A percentile compares a stretch with the other conserved stretches of the same genome.
Conservation (phyloP, 495 filamentous ascomycete genomes). For the Daldinia concentrica region DNA sequence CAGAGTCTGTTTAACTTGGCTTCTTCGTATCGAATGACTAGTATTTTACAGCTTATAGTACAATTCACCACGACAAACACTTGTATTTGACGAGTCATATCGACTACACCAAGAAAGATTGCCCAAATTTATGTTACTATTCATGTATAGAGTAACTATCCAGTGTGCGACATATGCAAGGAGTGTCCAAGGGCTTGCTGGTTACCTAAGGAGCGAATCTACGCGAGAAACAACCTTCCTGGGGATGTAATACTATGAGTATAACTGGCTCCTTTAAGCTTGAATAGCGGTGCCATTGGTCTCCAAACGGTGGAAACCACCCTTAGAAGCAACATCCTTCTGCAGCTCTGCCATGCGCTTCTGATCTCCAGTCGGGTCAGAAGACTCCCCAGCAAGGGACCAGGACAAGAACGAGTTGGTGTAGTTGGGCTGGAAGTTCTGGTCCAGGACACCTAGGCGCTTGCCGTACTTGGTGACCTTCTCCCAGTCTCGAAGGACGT, state of each 20-base stretch:
- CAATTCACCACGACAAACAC: background rate
- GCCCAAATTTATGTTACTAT: slow-evolving; percentile 23
- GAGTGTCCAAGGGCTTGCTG: slow-evolving; percentile 10
- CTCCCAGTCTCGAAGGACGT: slow-evolving; percentile 71
- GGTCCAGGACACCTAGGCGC: slow-evolving; percentile 67
- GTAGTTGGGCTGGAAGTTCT: slow-evolving; percentile 69
- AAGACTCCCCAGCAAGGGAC: slow-evolving; percentile 66
- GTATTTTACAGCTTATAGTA: background rate
- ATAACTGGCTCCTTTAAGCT: slow-evolving; percentile 3
- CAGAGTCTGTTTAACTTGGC: no score
- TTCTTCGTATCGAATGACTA: background rate
- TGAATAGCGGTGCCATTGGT: slow-evolving; percentile 17
- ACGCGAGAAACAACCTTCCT: background rate
- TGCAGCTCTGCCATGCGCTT: slow-evolving; percentile 71
- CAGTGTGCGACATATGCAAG: slow-evolving; percentile 1
- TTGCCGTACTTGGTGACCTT: slow-evolving; percentile 78
- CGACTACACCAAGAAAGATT: background rate
- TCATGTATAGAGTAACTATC: slow-evolving; percentile 10
- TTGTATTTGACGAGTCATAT: background rate
- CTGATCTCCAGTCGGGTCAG: slow-evolving; percentile 71
- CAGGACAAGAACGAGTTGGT: slow-evolving; percentile 71
- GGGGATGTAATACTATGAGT: background rate
- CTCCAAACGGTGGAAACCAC: slow-evolving; percentile 55
- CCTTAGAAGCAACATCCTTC: slow-evolving; percentile 63
- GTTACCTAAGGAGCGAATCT: slow-evolving; percentile 15